These are phyloP conservation scores for Diaporthe australafricana DNA, from an alignment of 2,329 filamentous ascomycete genomes.

Conservation along the genomic window DNA sequence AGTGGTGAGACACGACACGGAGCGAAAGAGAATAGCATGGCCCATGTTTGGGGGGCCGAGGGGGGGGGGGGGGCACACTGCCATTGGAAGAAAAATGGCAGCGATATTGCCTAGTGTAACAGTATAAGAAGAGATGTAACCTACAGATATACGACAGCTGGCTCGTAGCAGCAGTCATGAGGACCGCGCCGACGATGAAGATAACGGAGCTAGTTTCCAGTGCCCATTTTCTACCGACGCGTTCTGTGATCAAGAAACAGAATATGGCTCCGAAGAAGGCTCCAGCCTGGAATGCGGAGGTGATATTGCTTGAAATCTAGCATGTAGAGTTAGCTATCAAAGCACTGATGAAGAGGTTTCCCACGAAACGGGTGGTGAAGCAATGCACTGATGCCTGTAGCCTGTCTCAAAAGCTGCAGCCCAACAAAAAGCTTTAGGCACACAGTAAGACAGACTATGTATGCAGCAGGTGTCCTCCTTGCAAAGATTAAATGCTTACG, in stretches of 20 bases:
- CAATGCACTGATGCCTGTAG: too few species aligned
- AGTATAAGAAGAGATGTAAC: constrained; percentile 50
- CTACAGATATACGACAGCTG: constrained; percentile 57
- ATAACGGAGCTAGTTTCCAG: constrained; percentile 58
- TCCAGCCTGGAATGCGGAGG: constrained; percentile 60
- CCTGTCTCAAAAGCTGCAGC: too few species aligned
- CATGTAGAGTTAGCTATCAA: too few species aligned
- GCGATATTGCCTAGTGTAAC: not conserved
- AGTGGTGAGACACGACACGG: too few species aligned
- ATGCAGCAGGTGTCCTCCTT: too few species aligned
- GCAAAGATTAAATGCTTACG: too few species aligned
- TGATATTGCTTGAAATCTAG: constrained; percentile 61
- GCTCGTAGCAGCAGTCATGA: constrained; percentile 55
- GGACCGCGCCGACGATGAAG: constrained; percentile 57
- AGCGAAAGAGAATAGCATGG: constrained; percentile 56
- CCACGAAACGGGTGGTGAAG: too few species aligned
- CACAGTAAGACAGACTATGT: too few species aligned
- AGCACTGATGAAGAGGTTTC: too few species aligned
- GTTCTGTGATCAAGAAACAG: constrained; percentile 59
- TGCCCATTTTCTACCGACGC: constrained; percentile 62
- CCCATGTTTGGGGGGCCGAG: too few species aligned
- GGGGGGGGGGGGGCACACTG: constrained; percentile 21
- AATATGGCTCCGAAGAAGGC: constrained; percentile 65
- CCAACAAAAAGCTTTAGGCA: too few species aligned
- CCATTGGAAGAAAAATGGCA: not conserved